Base-by-base conservation (phyloP, 768 basidiomycete genomes). In the Leccinum incarnatum region DNA sequence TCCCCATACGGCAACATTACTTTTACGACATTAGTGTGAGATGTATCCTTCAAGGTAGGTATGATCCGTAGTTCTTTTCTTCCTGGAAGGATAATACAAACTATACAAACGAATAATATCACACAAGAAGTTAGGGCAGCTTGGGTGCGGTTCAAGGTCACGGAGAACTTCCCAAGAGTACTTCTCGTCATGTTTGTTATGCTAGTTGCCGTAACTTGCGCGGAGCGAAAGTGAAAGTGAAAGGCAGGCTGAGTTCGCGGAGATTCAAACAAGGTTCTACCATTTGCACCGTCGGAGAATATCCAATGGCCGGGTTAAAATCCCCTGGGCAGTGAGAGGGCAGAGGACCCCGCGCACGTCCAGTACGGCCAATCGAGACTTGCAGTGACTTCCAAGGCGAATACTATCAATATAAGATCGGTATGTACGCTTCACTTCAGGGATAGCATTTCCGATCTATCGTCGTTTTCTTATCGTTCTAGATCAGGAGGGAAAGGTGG, bases 311-410 rank as follows among this genome's bases (percentile, higher is more conserved):
- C 12, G 34, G 34, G 34, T 34, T 5, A 74, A 73, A 49, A 79
- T 85, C 58, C 69, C 58, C 69, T 85, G n/a, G 81, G 79, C 5
- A 81, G 73, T 19, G 72, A 77, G 48, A 70, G 70, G 46, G 74
- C 78, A 1, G 62, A 76, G 12, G 80, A 83, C 47, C 73, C 80
- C 53, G 77, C 72, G 36, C 55, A 72, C 30, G 78, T 87, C 51
- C 66, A 61, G 34, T 88, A 85, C 58, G 85, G 86, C 25, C 78
- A 82, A 32, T 71, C 87, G 55, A 71, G 57, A 32, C 70, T 88
- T 56, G 79, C 81, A 6, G 77, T 84, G 37, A 82, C 86, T 47
- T 79, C 81, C 40, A 87, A 88, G 81, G 87, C 81, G 51, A 66
- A 53, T 55, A 25, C 34, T 46, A 23, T 15, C 19, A 48, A 36